These are phyloP conservation scores for Fraxinus cuspidata DNA, from an alignment of 257 asterid genomes.

Conservation along the genomic window DNA sequence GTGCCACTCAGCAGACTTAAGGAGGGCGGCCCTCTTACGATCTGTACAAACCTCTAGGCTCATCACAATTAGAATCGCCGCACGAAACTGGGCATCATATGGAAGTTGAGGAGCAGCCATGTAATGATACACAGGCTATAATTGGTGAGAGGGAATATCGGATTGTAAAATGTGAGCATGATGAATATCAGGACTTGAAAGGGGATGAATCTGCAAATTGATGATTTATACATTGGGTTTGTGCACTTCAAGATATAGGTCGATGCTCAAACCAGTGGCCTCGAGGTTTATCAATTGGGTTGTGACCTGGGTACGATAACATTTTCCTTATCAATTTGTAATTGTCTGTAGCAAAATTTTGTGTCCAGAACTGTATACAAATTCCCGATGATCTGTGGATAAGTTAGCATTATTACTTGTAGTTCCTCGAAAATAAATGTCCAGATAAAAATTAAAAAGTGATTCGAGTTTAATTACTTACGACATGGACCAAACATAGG, in stretches of 20 bases:
- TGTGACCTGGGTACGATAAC: too few relatives aligned
- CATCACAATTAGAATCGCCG: conserved; percentile 48
- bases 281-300: not conserved
- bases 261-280: not conserved
- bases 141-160: conserved; percentile 51
- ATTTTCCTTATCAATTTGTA: not conserved
- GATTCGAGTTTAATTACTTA: too few relatives aligned
- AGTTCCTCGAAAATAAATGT: too few relatives aligned
- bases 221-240: conserved; percentile 12
- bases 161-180: conserved; percentile 48
- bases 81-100: conserved; percentile 50
- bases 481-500: too few relatives aligned
- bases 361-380: not conserved
- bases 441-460: too few relatives aligned
- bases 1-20: conserved; percentile 92
- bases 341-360: not conserved
- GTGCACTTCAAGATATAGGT: not conserved
- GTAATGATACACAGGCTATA: conserved; percentile 53
- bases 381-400: too few relatives aligned
- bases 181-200: conserved; percentile 41
- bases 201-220: conserved; percentile 36
- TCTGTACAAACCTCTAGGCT: conserved; percentile 75
- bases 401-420: too few relatives aligned
- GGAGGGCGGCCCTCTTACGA: conserved; percentile 83
- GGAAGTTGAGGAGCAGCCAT: conserved; percentile 61